Base-by-base conservation (phyloP, 1,284 basidiomycete genomes). In the Marasmius fiardii region DNA sequence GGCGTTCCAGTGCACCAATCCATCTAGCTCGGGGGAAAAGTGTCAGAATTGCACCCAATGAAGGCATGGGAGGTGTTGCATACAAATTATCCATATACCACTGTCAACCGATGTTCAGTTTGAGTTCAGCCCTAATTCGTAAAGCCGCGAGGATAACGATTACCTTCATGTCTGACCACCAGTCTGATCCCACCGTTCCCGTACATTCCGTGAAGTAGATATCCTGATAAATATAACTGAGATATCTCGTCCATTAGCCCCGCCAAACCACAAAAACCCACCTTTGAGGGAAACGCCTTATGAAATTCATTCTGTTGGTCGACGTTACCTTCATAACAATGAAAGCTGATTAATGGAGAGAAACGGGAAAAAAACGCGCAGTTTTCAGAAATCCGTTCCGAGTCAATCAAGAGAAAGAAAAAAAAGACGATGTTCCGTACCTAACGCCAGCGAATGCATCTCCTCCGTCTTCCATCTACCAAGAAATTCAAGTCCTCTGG, bases 81-180 rank as follows among this genome's bases (percentile, higher is more conserved):
- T 56, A 81, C 76, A 83, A 67, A 58, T 79, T 78, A 55, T 80
- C 73, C 71, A 81, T 77, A 58, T 80, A 78, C 81, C 79, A 82
- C 78, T 79, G 37, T 20, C 16, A 26, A n/a, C 24, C 12, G 16
- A 43, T 31, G 31, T 10, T 8, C n/a, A n/a, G n/a, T 45, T 26
- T 41, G 21, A 45, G 23, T 31, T n/a, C 2, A 33, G 37, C 2
- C 3, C 7, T 16, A 12, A 43, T 18, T 33, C n/a, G 6, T 8
- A 31, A 20, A 51, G 43, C 34, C 24, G 54, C 39, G 28, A 55
- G 24, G 11, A 23, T 12, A 21, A 20, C 43, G 11, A n/a, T 6
- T 56, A 75, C 78, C 71, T 83, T 82, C 65, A 82, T 77, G 55
- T 83, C 79, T 54, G 61, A 73, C 81, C 81, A 84, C 80, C 80